Percentiles rank a stretch among this genome's conserved stretches.
phyloP scores from a whole-genome alignment of 805 yeast genomes.

The Saccharomycopsis microspora region DNA sequence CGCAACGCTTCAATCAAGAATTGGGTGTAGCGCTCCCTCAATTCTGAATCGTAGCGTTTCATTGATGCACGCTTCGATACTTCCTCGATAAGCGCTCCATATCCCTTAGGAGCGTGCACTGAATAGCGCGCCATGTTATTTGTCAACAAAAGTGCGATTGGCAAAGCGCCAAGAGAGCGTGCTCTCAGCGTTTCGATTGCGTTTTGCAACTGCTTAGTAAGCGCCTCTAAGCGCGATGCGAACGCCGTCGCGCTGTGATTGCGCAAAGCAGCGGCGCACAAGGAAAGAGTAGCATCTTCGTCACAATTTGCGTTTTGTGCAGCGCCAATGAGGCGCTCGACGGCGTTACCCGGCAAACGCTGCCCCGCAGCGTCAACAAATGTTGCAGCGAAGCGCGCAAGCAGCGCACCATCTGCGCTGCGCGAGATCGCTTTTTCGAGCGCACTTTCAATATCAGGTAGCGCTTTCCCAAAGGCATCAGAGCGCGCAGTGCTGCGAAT shows the following conservation, averaged over 20 bases:
- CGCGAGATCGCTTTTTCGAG: slow-evolving; percentile 1
- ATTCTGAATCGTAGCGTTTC: slow-evolving; percentile 10
- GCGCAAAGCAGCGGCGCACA: too few species aligned
- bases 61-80: slow-evolving; percentile 5
- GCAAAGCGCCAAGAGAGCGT: neutral
- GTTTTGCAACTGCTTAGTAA: slow-evolving; percentile 8
- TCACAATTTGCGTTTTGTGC: too few species aligned
- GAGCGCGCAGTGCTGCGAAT: neutral
- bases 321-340: slow-evolving; percentile 4
- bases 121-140: neutral
- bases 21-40: slow-evolving; percentile 10
- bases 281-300: too few species aligned
- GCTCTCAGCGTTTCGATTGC: slow-evolving; percentile 3
- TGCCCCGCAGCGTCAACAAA: slow-evolving; percentile 3
- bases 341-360: neutral
- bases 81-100: neutral
- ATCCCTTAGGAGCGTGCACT: neutral
- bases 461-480: neutral
- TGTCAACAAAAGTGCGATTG: neutral
- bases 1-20: slow-evolving; percentile 1
- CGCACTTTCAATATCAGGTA: neutral
- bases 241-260: too few species aligned
- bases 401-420: slow-evolving; percentile 3
- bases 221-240: slow-evolving; percentile 5
- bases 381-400: slow-evolving; percentile 4